Base-by-base conservation (phyloP, 78 protist species). In the Cavenderia fasciculata region DNA sequence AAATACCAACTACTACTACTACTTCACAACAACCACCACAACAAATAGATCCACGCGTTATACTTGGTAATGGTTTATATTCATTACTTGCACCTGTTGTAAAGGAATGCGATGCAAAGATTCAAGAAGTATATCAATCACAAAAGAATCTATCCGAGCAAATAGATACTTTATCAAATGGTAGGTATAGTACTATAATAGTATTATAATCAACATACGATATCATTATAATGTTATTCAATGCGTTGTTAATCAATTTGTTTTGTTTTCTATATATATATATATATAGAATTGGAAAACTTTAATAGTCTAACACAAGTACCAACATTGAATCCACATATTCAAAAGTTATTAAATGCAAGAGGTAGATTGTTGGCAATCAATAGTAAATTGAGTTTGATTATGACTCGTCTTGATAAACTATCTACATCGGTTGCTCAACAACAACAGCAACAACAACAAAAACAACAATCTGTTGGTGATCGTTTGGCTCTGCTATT, bases 81-180 rank as follows among this genome's bases (percentile, higher is more conserved):
- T 66, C 66, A 29, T 56, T 79, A 25, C 19, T 79, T 14, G 31
- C 88, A 38, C 88, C 88, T 27, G 88, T 79, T 19, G 76, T 79
- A n/a, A 79, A 79, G 31, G 88, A 79, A 79, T 79, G 88, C 31
- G 88, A 79, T 66, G 49, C 66, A 5, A 79, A 79, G 18, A 79
- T 79, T 43, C 88, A 79, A 79, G 88, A 79, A 21, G 88, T 79
- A 19, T 79, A 79, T 79, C 59, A 79, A 46, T 79, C 88, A 40
- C 88, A 79, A 56, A 79, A 79, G 74, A 66, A 57, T 52, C 57
- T 79, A 16, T 79, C 88, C 2, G 88, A 79, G 19, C 88, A 79
- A 66, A 79, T 79, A 10, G 88, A 79, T 66, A 16, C 40, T 54
- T 56, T 79, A 41, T 79, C 88, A 23, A 65, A 51, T n/a, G 76